Conservation (phyloP, 352 stramenopile genomes). For the Sclerospora graminicola region DNA sequence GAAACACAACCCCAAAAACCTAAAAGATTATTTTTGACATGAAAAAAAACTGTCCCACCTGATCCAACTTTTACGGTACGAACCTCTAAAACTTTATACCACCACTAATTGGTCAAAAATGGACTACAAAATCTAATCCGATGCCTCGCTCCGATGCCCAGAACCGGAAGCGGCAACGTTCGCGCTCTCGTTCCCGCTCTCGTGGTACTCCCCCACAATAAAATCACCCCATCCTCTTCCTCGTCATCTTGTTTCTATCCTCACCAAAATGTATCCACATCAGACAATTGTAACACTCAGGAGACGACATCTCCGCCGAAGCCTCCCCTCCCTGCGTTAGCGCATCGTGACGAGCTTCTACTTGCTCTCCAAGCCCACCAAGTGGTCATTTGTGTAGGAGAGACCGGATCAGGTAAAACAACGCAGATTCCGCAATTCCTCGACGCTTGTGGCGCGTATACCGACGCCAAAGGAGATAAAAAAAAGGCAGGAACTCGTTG, state of each 20-base stretch:
- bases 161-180: slow-evolving; percentile 11
- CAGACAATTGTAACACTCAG: slow-evolving; percentile 7
- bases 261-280: slow-evolving; percentile 1
- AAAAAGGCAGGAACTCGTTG: slow-evolving; percentile 8
- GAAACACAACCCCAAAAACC: no score
- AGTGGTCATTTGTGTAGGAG: slow-evolving; percentile 80
- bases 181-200: slow-evolving; percentile 6
- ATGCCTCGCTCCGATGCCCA: slow-evolving; percentile 7
- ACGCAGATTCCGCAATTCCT: no score
- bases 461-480: slow-evolving; percentile 9
- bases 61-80: no score
- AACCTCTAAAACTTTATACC: no score
- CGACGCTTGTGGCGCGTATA: slow-evolving; percentile 30
- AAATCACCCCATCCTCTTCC: background rate
- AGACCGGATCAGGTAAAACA: no score
- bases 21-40: no score
- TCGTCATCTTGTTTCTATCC: slow-evolving; percentile 1
- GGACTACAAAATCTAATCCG: no score
- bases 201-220: background rate
- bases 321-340: slow-evolving; percentile 12
- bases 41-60: no score
- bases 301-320: slow-evolving; percentile 6
- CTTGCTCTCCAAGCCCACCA: slow-evolving; percentile 30
- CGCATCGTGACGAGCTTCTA: slow-evolving; percentile 57
- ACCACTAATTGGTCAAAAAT: no score